A percentile compares a stretch with the other conserved stretches of the same genome.
Conservation (phyloP, 1,139 yeast species). For the Meyerozyma athensensis region DNA sequence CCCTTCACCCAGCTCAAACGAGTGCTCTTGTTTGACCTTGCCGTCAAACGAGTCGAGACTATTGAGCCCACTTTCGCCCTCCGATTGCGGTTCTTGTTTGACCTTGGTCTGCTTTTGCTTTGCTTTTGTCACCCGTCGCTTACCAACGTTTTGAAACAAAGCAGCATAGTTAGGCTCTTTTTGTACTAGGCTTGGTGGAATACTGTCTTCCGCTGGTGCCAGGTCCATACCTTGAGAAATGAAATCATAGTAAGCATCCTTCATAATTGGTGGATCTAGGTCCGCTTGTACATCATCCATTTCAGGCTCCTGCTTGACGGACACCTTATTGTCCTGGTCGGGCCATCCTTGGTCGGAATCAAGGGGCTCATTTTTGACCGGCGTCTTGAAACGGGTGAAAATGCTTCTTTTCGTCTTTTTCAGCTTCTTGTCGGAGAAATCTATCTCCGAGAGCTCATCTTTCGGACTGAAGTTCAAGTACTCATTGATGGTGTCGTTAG, state of each 20-base stretch:
- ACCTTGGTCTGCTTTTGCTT: conserved; percentile 13
- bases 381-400: conserved; percentile 37
- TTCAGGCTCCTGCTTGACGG: neutral
- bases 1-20: neutral
- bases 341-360: conserved; percentile 1
- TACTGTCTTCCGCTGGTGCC: neutral
- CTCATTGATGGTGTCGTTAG: conserved; percentile 10
- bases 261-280: neutral
- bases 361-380: conserved; percentile 7
- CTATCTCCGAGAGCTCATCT: conserved; percentile 20
- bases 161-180: conserved; percentile 45
- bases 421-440: conserved; percentile 21
- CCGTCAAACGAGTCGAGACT: conserved; percentile 1
- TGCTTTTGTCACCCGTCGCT: conserved; percentile 29
- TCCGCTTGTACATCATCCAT: conserved; percentile 4
- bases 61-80: conserved; percentile 1
- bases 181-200: neutral
- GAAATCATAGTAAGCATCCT: neutral
- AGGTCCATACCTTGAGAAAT: neutral
- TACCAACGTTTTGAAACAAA: conserved; percentile 42
- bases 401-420: conserved; percentile 34
- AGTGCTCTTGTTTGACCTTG: conserved; percentile 1
- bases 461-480: conserved; percentile 19
- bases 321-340: neutral
- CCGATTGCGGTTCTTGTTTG: conserved; percentile 1